phyloP scores from a whole-genome alignment of 768 basidiomycete genomes.

The Coprinopsis marcescibilis region DNA sequence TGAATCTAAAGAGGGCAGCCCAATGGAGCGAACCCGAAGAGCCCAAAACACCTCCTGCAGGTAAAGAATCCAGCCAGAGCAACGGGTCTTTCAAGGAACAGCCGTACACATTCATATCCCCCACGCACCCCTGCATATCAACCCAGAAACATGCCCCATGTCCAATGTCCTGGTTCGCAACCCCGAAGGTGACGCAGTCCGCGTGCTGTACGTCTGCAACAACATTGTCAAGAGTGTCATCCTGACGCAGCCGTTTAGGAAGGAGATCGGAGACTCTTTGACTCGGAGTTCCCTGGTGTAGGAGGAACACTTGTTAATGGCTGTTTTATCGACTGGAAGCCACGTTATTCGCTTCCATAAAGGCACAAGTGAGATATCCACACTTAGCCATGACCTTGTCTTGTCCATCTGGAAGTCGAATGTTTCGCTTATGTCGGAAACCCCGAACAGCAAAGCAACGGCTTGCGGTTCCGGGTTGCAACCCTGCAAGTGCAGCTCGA shows the following conservation, averaged over 20 bases:
- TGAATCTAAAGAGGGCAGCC: constrained; percentile 1
- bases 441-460: too few relatives aligned
- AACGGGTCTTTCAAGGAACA: constrained; percentile 73
- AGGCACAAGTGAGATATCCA: constrained; percentile 28
- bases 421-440: constrained; percentile 73
- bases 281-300: constrained; percentile 19
- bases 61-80: too few relatives aligned
- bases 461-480: too few relatives aligned
- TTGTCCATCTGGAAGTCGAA: constrained; percentile 96
- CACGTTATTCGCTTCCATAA: constrained; percentile 64
- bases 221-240: constrained; percentile 76
- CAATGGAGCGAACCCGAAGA: constrained; percentile 2
- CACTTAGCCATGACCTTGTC: constrained; percentile 72
- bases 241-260: constrained; percentile 48
- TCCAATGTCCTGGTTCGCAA: constrained; percentile 84
- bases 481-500: too few relatives aligned
- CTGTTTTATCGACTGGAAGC: constrained; percentile 54
- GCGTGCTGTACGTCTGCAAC: constrained; percentile 86
- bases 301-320: constrained; percentile 22
- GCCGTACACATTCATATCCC: constrained; percentile 78
- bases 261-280: constrained; percentile 41
- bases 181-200: constrained; percentile 60
- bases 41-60: too few relatives aligned
- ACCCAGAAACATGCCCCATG: constrained; percentile 57
- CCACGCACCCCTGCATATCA: constrained; percentile 69